phyloP scores from a whole-genome alignment of 345 rosid species.

The Acer saccharum region DNA sequence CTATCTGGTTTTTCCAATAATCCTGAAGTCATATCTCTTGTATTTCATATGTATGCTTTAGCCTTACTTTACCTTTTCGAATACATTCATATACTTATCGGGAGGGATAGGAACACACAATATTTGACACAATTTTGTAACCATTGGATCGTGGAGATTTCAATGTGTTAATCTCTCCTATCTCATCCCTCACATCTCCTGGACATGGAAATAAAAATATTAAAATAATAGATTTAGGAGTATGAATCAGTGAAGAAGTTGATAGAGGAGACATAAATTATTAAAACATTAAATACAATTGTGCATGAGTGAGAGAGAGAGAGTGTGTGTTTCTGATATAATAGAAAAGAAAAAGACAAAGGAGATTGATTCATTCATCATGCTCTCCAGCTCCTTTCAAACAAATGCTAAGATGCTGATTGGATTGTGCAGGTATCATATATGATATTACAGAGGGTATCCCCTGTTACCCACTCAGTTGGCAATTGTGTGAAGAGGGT shows the following conservation, averaged over 20 bases:
- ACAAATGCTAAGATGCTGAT: neutral
- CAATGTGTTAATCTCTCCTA: no score
- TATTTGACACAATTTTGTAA: no score
- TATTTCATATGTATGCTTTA: neutral
- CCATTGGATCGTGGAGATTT: no score
- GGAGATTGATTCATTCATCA: neutral
- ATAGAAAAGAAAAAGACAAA: no score
- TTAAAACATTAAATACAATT: neutral
- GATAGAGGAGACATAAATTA: no score
- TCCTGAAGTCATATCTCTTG: neutral
- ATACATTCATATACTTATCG: no score
- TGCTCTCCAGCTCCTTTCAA: neutral
- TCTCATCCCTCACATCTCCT: neutral
- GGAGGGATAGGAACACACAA: no score
- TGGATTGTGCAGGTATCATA: constrained; percentile 78
- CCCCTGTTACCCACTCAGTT: constrained; percentile 97
- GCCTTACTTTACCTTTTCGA: neutral
- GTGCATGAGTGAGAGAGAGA: neutral
- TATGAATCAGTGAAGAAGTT: no score
- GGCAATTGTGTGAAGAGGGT: constrained; percentile 99
- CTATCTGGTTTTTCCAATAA: neutral
- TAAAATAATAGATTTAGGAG: no score
- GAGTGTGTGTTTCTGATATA: no score
- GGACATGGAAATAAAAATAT: no score
- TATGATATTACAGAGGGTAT: constrained; percentile 93